These are phyloP conservation scores for Nannochloris sp. DNA, from an alignment of 139 green algal genomes.

Conservation along the genomic window DNA sequence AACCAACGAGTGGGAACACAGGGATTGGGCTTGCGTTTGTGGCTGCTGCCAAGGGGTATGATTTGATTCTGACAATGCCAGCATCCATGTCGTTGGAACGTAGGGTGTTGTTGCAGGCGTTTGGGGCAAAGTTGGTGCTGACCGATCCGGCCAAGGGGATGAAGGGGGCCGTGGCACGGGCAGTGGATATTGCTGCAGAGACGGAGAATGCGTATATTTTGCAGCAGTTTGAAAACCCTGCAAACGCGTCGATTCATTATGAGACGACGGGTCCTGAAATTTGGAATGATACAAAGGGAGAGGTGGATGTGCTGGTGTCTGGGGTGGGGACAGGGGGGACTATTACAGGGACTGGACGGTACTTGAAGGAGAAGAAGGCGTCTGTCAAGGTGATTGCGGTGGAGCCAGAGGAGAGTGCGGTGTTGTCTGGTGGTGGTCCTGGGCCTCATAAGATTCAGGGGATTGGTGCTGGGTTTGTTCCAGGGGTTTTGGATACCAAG, in stretches of 20 bases:
- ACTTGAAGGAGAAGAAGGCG: slow-evolving; percentile 66
- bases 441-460: slow-evolving; percentile 93
- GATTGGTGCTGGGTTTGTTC: slow-evolving; percentile 85
- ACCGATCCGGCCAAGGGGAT: slow-evolving; percentile 57
- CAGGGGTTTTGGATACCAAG: slow-evolving; percentile 79
- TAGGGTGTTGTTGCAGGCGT: slow-evolving; percentile 81
- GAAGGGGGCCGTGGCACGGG: slow-evolving; percentile 82
- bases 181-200: slow-evolving; percentile 73
- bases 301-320: slow-evolving; percentile 80
- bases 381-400: slow-evolving; percentile 63
- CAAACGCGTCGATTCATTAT: slow-evolving; percentile 81
- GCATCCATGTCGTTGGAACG: slow-evolving; percentile 94
- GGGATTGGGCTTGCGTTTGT: slow-evolving; percentile 94
- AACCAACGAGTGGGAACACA: slow-evolving; percentile 85
- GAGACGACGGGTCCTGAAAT: slow-evolving; percentile 91
- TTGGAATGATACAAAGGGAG: slow-evolving; percentile 71
- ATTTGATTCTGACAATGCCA: slow-evolving; percentile 95
- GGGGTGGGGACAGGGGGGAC: slow-evolving; percentile 88
- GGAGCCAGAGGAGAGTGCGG: slow-evolving; percentile 68
- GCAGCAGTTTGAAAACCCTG: slow-evolving; percentile 98
- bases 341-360: slow-evolving; percentile 68
- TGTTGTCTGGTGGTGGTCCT: slow-evolving; percentile 44
- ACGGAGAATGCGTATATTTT: slow-evolving; percentile 80
- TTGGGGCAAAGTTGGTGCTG: slow-evolving; percentile 83
- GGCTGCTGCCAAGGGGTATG: slow-evolving; percentile 89